Evolutionary conservation across 2,329 filamentous ascomycete species (phyloP), one percentile per base, ranked within the genome.

Genomic region (Coniochaeta sp.): DNA sequence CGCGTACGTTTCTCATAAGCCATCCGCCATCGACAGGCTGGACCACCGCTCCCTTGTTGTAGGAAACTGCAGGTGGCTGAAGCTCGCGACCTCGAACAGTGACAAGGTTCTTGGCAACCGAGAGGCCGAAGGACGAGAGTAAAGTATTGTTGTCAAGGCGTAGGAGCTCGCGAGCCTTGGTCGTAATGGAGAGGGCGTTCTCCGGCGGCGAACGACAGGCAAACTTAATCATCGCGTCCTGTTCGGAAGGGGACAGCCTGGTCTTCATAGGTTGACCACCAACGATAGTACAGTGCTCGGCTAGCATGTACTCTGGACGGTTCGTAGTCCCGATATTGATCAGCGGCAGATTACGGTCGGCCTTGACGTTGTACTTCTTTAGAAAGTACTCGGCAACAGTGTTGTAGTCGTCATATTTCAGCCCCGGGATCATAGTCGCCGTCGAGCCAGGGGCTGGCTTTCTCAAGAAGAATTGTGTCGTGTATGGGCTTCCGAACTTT

Each of bases 61-160:
- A 96, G 1, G 74, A 70, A 30, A 96, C 74, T 0, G 64, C 67
- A 0, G 91, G 91, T 0, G 83, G 68, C 0, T 67, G 47, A 0
- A 96, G 79, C 44, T 93, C 81, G 6, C 92, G 86, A 1, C 85
- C 93, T 0, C 79, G 78, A 0, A 96, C 89, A 0, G 89, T 89
- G 36, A 96, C 77, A 36, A 96, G 79, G 1, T 77, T 72, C 14
- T 81, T 80, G 7, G 76, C 78, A 3, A 92, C 80, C 1, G 74
- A 73, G 62, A 96, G 77, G 5, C 87, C 87, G 62, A 92, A 95
- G 70, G 32, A 57, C 62, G 6, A 30, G 42, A 82, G 71, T n/a
- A 81, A 75, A 0, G 73, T 62, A 42, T 77, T 78, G 1, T 74
- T 70, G 50, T 84, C 80, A 2, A 91, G 77, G 1, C 82, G 81